These are phyloP conservation scores for Anastatica hierochuntica DNA, from an alignment of 345 rosid species.

Conservation along the genomic window DNA sequence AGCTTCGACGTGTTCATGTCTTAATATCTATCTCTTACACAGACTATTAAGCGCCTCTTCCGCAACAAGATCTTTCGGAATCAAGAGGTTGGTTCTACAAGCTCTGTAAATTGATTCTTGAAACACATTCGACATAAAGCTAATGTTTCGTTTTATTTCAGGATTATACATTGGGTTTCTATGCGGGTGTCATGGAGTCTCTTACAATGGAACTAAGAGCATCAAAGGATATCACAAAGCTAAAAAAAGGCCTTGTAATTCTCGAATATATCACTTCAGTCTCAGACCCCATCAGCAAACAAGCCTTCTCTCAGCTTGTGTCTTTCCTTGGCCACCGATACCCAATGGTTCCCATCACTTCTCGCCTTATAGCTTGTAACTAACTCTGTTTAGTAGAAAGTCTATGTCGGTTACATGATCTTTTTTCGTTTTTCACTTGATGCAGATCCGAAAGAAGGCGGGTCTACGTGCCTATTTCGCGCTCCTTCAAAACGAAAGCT, in stretches of 20 bases:
- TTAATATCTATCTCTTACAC: slow-evolving; percentile 19
- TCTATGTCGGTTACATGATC: background rate
- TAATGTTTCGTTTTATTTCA: slow-evolving; percentile 25
- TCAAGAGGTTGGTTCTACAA: slow-evolving; percentile 59
- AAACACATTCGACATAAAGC: background rate
- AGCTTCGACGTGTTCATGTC: background rate
- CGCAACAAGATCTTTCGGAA: slow-evolving; percentile 49
- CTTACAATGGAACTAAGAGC: slow-evolving; percentile 58
- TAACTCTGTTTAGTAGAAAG: too few relatives aligned
- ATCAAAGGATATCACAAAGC: slow-evolving; percentile 66
- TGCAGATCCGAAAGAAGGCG: slow-evolving; percentile 74
- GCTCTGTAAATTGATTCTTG: background rate
- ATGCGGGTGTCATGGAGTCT: slow-evolving; percentile 53
- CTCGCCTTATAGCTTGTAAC: too few relatives aligned
- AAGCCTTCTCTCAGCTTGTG: slow-evolving; percentile 59
- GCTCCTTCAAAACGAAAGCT: slow-evolving; percentile 52
- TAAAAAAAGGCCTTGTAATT: slow-evolving; percentile 58
- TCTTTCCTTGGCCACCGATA: slow-evolving; percentile 64
- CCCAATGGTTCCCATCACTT: slow-evolving; percentile 46
- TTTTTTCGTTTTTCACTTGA: background rate
- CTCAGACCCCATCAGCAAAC: slow-evolving; percentile 38
- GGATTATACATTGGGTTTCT: slow-evolving; percentile 46
- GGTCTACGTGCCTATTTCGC: slow-evolving; percentile 68
- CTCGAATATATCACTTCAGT: slow-evolving; percentile 69
- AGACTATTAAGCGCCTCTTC: slow-evolving; percentile 78